A percentile compares a stretch with the other conserved stretches of the same genome.
Conservation (phyloP, 2,329 filamentous ascomycete species). For the Fusarium staphyleae region DNA sequence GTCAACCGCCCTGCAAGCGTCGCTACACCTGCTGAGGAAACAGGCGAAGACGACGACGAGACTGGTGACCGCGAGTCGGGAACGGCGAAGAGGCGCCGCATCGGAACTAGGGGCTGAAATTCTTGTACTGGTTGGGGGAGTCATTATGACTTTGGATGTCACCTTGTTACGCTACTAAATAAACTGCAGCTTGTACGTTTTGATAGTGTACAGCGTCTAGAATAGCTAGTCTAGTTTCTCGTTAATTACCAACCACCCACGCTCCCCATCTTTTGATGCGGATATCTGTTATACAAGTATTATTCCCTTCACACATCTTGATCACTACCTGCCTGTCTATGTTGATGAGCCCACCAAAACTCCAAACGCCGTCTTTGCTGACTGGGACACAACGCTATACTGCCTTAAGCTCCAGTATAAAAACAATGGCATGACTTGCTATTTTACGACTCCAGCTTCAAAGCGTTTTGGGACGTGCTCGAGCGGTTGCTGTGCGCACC, state of each 20-base stretch:
- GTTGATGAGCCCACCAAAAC: slow-evolving; percentile 6
- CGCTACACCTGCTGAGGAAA: slow-evolving; percentile 54
- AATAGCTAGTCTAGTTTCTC: slow-evolving; percentile 33
- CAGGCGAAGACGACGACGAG: slow-evolving; percentile 59
- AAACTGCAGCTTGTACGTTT: slow-evolving; percentile 31
- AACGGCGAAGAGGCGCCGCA: slow-evolving; percentile 48
- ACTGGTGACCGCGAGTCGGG: slow-evolving; percentile 51
- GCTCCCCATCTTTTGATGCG: slow-evolving; percentile 10
- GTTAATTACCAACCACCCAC: slow-evolving; percentile 35
- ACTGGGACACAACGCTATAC: background rate
- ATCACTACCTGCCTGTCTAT: background rate
- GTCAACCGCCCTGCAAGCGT: slow-evolving; percentile 48
- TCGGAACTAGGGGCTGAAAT: slow-evolving; percentile 46
- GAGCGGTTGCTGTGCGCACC: slow-evolving; percentile 43
- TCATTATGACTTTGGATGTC: slow-evolving; percentile 23
- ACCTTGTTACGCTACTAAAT: slow-evolving; percentile 17
- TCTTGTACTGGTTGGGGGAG: slow-evolving; percentile 4
- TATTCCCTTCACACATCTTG: background rate
- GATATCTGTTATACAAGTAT: slow-evolving; percentile 4
- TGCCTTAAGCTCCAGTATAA: background rate
- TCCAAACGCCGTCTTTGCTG: slow-evolving; percentile 12
- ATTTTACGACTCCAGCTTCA: slow-evolving; percentile 35
- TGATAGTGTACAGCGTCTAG: slow-evolving; percentile 39
- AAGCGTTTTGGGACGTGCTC: slow-evolving; percentile 43
- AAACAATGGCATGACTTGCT: background rate